A percentile compares a stretch with the other conserved stretches of the same genome.
Conservation (phyloP, 306 rosid species). For the Prunus mongolica region DNA sequence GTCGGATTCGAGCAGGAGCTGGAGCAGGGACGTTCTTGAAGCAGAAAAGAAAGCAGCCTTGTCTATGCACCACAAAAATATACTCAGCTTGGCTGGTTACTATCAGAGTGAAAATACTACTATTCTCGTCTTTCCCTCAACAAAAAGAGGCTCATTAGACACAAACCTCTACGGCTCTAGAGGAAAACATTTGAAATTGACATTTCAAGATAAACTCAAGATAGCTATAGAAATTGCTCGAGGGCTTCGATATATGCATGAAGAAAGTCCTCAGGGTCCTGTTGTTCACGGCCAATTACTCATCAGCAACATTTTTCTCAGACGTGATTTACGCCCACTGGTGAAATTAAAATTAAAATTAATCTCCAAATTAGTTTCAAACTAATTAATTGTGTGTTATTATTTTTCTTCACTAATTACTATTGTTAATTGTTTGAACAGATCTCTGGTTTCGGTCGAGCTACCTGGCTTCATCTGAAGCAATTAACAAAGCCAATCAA, state of each 20-base stretch:
- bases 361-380: background rate
- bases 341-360: background rate
- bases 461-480: conserved; percentile 25
- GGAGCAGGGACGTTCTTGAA: background rate
- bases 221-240: conserved; percentile 23
- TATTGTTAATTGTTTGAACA: background rate
- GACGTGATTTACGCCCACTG: conserved; percentile 13
- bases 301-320: conserved; percentile 18
- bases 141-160: conserved; percentile 9
- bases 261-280: conserved; percentile 29
- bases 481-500: conserved; percentile 5
- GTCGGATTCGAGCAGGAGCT: background rate
- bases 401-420: background rate
- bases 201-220: conserved; percentile 18
- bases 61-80: conserved; percentile 26
- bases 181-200: conserved; percentile 5
- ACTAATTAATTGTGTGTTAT: background rate
- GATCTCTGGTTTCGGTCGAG: conserved; percentile 29
- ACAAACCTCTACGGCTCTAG: background rate
- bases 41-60: conserved; percentile 25
- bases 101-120: background rate
- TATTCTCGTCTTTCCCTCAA: conserved; percentile 17
- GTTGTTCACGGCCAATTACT: conserved; percentile 17
- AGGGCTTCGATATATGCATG: conserved; percentile 32
- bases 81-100: conserved; percentile 11